phyloP scores from a whole-genome alignment of 176 grass and related monocot species.

The Phyllostachys edulis region DNA sequence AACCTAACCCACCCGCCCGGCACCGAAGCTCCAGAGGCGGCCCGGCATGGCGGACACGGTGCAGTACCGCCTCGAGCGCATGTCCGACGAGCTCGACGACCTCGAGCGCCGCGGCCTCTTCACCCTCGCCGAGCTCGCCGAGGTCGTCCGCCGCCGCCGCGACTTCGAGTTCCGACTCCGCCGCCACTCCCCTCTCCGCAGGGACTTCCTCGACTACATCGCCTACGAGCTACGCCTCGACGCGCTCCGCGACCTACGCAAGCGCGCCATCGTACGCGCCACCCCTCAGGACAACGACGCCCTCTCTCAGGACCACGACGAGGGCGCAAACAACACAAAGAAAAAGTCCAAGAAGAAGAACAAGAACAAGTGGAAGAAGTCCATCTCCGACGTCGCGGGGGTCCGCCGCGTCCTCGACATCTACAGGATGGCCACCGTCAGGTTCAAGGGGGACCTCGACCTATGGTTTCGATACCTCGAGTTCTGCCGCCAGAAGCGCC shows the following conservation, averaged over 20 bases:
- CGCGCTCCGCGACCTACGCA: slow-evolving; percentile 60
- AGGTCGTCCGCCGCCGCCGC: slow-evolving; percentile 67
- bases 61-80: slow-evolving; percentile 82
- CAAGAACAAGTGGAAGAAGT: slow-evolving; percentile 68
- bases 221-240: slow-evolving; percentile 75
- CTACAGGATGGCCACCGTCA: slow-evolving; percentile 57
- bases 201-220: slow-evolving; percentile 72
- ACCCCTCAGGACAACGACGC: background rate
- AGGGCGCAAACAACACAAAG: background rate
- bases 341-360: slow-evolving; percentile 27
- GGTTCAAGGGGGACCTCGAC: slow-evolving; percentile 63
- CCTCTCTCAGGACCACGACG: background rate
- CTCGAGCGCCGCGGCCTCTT: slow-evolving; percentile 78
- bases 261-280: slow-evolving; percentile 62
- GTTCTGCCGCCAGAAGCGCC: slow-evolving; percentile 26
- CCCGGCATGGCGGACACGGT: slow-evolving; percentile 74
- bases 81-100: slow-evolving; percentile 85
- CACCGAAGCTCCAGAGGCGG: background rate
- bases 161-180: slow-evolving; percentile 91
- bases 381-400: slow-evolving; percentile 56
- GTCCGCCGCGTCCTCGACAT: slow-evolving; percentile 65
- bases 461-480: background rate
- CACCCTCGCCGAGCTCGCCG: slow-evolving; percentile 65
- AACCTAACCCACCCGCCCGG: background rate
- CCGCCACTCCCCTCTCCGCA: slow-evolving; percentile 68